Evolutionary conservation across 139 green algal species (phyloP).

Genomic region (Cymbomonas tetramitiformis): DNA sequence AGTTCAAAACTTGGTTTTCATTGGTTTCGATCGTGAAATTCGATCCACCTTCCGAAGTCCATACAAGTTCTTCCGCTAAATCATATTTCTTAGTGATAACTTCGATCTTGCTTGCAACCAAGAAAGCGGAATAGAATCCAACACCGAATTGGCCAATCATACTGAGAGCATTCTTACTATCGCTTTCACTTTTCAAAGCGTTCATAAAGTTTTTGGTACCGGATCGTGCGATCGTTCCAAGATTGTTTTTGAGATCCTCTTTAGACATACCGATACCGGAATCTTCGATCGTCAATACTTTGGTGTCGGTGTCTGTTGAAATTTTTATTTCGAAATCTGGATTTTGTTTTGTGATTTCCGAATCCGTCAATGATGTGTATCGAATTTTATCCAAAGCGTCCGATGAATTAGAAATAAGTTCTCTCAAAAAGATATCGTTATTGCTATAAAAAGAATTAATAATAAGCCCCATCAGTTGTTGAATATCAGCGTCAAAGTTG

Average conservation of each 20-base stretch:
- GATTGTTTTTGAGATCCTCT: constrained; percentile 73
- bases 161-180: constrained; percentile 46
- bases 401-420: constrained; percentile 79
- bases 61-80: no score
- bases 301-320: constrained; percentile 56
- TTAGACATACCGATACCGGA: constrained; percentile 85
- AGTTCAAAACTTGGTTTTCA: no score
- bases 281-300: constrained; percentile 77
- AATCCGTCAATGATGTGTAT: constrained; percentile 52
- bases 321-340: constrained; percentile 81
- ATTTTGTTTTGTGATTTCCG: constrained; percentile 34
- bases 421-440: constrained; percentile 60
- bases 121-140: constrained; percentile 95
- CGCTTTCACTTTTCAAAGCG: constrained; percentile 54
- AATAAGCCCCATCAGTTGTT: constrained; percentile 96
- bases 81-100: constrained; percentile 76
- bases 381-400: constrained; percentile 93
- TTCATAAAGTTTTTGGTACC: constrained; percentile 95
- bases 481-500: constrained; percentile 31
- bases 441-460: constrained; percentile 88
- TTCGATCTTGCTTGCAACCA: constrained; percentile 60
- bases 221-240: constrained; percentile 90
- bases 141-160: constrained; percentile 96
- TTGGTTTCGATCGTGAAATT: no score
- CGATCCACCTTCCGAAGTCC: no score